A percentile compares a stretch with the other conserved stretches of the same genome.
Conservation (phyloP, 2,329 filamentous ascomycete species). For the Lecanosticta acicola region DNA sequence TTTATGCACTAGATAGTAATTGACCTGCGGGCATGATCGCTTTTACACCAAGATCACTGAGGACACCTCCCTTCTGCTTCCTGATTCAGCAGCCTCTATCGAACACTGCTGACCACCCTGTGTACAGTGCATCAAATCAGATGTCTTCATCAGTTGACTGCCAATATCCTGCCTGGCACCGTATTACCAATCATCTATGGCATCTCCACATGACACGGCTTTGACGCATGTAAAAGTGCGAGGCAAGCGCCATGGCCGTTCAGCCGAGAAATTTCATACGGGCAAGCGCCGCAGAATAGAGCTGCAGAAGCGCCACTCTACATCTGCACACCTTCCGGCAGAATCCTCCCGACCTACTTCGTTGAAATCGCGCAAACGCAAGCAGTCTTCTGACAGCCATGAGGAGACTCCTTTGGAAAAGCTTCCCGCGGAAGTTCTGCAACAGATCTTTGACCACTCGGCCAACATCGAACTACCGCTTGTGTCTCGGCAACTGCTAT, state of each 20-base stretch:
- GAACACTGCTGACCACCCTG: no score
- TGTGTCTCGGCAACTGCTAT: conserved; percentile 25
- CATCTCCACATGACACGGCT: neutral
- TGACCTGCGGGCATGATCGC: conserved; percentile 34
- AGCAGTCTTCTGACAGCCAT: conserved; percentile 4
- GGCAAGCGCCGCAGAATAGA: conserved; percentile 21
- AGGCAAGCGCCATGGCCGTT: conserved; percentile 27
- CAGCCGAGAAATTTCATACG: conserved; percentile 26
- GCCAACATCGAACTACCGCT: conserved; percentile 30
- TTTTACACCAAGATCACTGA: conserved; percentile 40
- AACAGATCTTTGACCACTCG: conserved; percentile 31
- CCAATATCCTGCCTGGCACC: no score
- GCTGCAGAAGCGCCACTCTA: conserved; percentile 10
- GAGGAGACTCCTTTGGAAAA: conserved; percentile 28
- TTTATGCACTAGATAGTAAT: conserved; percentile 52
- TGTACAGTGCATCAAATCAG: no score
- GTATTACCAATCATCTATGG: no score
- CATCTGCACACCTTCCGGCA: no score
- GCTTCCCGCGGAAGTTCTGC: conserved; percentile 33
- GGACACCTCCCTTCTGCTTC: no score
- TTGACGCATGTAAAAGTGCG: conserved; percentile 31
- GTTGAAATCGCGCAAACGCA: conserved; percentile 14
- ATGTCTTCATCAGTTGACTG: no score
- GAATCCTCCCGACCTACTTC: no score
- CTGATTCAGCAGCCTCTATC: no score